Evolutionary conservation across 2,329 filamentous ascomycete genomes (phyloP), one percentile per base, ranked within the genome.

Genomic region (Fusarium robinianum): DNA sequence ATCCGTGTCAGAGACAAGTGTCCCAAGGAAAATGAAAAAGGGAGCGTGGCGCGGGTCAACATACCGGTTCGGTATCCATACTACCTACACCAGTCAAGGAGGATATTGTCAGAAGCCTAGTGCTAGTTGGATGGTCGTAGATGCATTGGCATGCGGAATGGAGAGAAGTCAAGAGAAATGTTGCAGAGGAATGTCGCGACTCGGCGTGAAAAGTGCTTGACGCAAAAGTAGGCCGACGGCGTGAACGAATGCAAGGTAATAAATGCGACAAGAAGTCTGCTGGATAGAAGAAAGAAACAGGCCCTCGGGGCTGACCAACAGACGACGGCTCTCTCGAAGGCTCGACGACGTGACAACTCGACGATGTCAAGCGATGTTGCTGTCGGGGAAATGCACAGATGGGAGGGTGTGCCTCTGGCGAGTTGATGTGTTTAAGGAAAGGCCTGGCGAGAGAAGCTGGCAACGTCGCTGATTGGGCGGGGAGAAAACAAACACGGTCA

Each of bases 41-140:
- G 36, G 40, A 19, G 33, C 50, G 46, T 41, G 31, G 51, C 43
- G 40, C 47, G 45, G 49, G 46, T 38, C 41, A 49, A 49, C 67
- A 65, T 69, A 70, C 67, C 65, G 65, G 61, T 61, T 70, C 65
- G 44, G 67, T 65, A 55, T 64, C 65, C 67, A 70, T 70, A 55
- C 51, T 63, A n/a, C n/a, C n/a, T n/a, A 61, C 52, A 55, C 45
- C 49, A 42, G 46, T 46, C 54, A 48, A 53, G 43, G 43, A 53
- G 41, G 50, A 48, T 54, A 43, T 38, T 49, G 39, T 49, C 40
- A 40, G 49, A 38, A 39, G 43, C 49, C 35, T 61, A 61, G 39
- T 35, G 51, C 46, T 41, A 50, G 37, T 39, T 39, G 41, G 57
- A 60, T 58, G 59, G 58, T 61, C 60, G 62, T 51, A 58, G 51